A percentile compares a stretch with the other conserved stretches of the same genome.
These are phyloP conservation scores for Neurospora sp. DNA, from an alignment of 2,329 filamentous ascomycete species.

Conservation along the genomic window DNA sequence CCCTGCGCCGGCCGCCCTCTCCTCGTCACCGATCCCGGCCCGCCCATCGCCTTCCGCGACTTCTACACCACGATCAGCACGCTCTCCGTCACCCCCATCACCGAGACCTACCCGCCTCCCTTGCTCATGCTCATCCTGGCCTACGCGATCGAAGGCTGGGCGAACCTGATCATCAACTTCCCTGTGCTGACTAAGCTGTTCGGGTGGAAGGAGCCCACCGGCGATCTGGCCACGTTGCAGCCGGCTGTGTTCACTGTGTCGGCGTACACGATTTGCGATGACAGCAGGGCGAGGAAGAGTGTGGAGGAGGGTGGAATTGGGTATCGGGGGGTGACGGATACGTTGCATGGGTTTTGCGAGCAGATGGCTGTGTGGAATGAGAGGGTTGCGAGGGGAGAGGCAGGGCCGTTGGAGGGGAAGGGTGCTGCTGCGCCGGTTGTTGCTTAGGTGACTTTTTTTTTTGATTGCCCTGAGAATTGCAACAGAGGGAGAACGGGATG, in stretches of 20 bases:
- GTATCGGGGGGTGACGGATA: conserved; percentile 27
- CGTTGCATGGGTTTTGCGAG: conserved; percentile 32
- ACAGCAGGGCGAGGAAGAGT: conserved; percentile 26
- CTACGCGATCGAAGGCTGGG: conserved; percentile 29
- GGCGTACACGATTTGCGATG: conserved; percentile 28
- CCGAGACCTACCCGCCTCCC: conserved; percentile 24
- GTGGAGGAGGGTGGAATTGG: conserved; percentile 33
- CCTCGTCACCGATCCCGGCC: conserved; percentile 39
- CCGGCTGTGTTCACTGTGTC: conserved; percentile 28
- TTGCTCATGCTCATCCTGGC: conserved; percentile 26
- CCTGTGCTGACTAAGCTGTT: conserved; percentile 12
- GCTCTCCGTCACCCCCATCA: conserved; percentile 23
- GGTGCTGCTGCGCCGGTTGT: background rate
- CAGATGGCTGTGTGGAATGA: conserved; percentile 32
- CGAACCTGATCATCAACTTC: conserved; percentile 17
- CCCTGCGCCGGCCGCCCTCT: conserved; percentile 36
- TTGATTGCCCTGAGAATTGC: background rate
- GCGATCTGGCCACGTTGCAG: conserved; percentile 29
- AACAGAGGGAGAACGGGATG: background rate
- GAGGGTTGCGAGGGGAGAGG: conserved; percentile 1
- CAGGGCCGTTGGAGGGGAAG: conserved; percentile 1
- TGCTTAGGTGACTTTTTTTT: background rate
- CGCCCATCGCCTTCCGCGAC: conserved; percentile 31
- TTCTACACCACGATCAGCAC: conserved; percentile 26
- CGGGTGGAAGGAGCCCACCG: conserved; percentile 23